These are phyloP conservation scores for Bretschneidera sinensis DNA, from an alignment of 345 rosid species.

Conservation along the genomic window DNA sequence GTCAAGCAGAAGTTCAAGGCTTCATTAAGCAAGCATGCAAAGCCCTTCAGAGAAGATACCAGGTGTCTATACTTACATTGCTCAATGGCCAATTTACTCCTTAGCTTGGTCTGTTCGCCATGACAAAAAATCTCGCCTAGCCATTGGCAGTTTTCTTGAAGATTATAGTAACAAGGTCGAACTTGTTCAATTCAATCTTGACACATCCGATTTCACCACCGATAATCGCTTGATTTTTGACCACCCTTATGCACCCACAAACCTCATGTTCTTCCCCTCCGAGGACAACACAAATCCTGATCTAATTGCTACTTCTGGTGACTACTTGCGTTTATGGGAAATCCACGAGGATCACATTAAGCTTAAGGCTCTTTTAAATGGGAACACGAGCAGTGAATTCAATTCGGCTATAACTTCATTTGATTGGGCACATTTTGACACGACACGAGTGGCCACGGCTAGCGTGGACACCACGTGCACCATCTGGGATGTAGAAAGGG, in stretches of 20 bases:
- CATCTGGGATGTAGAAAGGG: conserved; percentile 52
- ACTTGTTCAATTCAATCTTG: conserved; percentile 37
- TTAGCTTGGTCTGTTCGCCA: conserved; percentile 50
- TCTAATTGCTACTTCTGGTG: conserved; percentile 49
- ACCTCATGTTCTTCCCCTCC: conserved; percentile 52
- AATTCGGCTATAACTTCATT: conserved; percentile 51
- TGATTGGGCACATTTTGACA: conserved; percentile 56
- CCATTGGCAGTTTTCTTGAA: conserved; percentile 52
- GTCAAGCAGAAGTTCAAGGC: background rate
- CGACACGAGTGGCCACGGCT: conserved; percentile 33
- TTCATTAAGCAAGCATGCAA: conserved; percentile 23
- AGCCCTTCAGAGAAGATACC: conserved; percentile 27
- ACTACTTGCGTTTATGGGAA: conserved; percentile 50
- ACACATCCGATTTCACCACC: conserved; percentile 34
- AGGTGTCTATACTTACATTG: conserved; percentile 39
- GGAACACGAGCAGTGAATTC: conserved; percentile 41
- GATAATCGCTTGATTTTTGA: conserved; percentile 41
- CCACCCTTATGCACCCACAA: conserved; percentile 63
- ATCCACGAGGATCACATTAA: conserved; percentile 45
- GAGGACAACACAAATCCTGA: conserved; percentile 38
- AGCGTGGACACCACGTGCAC: conserved; percentile 51
- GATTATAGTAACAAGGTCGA: conserved; percentile 53
- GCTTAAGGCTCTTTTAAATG: conserved; percentile 37
- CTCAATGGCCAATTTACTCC: conserved; percentile 49
- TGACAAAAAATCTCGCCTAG: conserved; percentile 40